Evolutionary conservation across 2,329 filamentous ascomycete species (phyloP).

Genomic region (Phialemoniopsis sp.): DNA sequence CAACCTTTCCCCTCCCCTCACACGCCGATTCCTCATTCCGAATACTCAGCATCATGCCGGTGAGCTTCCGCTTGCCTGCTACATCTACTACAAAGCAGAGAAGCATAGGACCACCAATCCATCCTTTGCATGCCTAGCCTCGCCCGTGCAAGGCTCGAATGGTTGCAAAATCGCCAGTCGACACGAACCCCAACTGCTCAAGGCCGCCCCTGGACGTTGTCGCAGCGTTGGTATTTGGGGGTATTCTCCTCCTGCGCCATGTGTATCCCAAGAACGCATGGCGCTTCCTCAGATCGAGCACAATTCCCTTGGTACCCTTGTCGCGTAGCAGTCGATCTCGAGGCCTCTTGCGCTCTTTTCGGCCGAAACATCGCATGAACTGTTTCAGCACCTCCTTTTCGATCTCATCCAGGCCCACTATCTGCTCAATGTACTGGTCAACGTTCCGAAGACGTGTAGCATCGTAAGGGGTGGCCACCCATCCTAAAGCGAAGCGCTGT

Average conservation of each 20-base stretch:
- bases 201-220: neutral
- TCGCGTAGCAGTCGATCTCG: conserved; percentile 85
- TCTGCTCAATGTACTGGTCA: conserved; percentile 41
- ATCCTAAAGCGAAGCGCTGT: conserved; percentile 37
- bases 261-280: conserved; percentile 88
- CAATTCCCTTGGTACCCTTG: conserved; percentile 56
- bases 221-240: neutral
- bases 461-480: conserved; percentile 45
- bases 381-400: conserved; percentile 40
- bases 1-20: no score
- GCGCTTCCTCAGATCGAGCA: conserved; percentile 76
- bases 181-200: neutral
- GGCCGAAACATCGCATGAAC: conserved; percentile 48
- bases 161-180: conserved; percentile 7
- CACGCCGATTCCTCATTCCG: no score
- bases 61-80: no score
- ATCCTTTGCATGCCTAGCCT: conserved; percentile 10
- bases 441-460: conserved; percentile 41
- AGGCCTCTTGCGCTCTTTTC: conserved; percentile 70
- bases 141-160: conserved; percentile 12
- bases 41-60: no score
- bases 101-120: no score
- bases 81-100: no score
- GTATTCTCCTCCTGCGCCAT: conserved; percentile 54
- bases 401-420: conserved; percentile 23